These are phyloP conservation scores for Teunomyces funiuensis DNA, from an alignment of 805 yeast species.

Conservation along the genomic window DNA sequence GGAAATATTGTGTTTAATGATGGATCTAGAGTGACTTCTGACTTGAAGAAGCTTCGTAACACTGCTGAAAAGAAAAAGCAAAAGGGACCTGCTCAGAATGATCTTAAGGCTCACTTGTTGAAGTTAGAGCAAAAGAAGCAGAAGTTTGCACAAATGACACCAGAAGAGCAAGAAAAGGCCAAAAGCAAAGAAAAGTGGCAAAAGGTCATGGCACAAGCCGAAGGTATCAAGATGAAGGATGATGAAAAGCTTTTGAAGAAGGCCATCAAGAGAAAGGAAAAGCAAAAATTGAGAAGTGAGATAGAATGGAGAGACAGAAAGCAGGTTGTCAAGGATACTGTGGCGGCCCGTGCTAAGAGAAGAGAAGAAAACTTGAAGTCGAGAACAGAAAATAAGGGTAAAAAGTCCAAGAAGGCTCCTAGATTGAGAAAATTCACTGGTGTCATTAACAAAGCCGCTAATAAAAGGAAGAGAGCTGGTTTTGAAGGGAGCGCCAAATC, in stretches of 20 bases:
- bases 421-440: slow-evolving; percentile 69
- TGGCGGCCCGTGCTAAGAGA: slow-evolving; percentile 75
- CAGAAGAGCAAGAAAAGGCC: slow-evolving; percentile 57
- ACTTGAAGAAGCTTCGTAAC: slow-evolving; percentile 54
- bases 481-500: slow-evolving; percentile 73
- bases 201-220: slow-evolving; percentile 78
- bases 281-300: slow-evolving; percentile 81
- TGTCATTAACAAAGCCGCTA: slow-evolving; percentile 45
- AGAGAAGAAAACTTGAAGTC: slow-evolving; percentile 88
- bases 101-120: slow-evolving; percentile 76
- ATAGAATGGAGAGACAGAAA: slow-evolving; percentile 91
- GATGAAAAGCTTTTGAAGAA: slow-evolving; percentile 86
- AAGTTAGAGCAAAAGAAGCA: slow-evolving; percentile 73
- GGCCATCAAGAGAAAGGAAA: slow-evolving; percentile 80
- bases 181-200: slow-evolving; percentile 84
- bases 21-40: slow-evolving; percentile 77
- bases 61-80: slow-evolving; percentile 50
- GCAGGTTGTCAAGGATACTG: slow-evolving; percentile 71
- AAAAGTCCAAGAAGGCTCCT: slow-evolving; percentile 70
- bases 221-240: slow-evolving; percentile 85
- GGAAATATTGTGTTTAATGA: slow-evolving; percentile 82
- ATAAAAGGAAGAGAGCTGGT: slow-evolving; percentile 68
- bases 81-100: slow-evolving; percentile 86
- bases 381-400: slow-evolving; percentile 82
- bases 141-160: slow-evolving; percentile 57